Evolutionary conservation across 805 yeast species (phyloP).

Genomic region (Sungouiella blattae): DNA sequence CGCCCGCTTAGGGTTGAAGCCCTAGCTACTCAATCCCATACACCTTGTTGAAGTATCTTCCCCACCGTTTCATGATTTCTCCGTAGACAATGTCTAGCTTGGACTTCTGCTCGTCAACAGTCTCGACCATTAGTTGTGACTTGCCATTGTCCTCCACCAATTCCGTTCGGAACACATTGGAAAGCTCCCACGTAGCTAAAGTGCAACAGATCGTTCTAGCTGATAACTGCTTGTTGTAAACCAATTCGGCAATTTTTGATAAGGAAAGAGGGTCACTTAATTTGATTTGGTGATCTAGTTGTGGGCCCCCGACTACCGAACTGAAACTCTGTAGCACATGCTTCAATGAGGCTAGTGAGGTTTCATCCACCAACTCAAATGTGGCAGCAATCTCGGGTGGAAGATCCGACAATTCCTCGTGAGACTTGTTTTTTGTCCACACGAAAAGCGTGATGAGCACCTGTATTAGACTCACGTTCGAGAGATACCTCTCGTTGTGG

Average conservation of each 20-base stretch:
- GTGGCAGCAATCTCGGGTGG: background rate
- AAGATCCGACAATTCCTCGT: background rate
- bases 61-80: conserved; percentile 23
- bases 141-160: conserved; percentile 6
- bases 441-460: conserved; percentile 12
- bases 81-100: conserved; percentile 13
- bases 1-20: conserved; percentile 1
- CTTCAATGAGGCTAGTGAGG: conserved; percentile 9
- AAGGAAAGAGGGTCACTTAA: conserved; percentile 1
- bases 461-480: conserved; percentile 20
- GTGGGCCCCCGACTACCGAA: conserved; percentile 7
- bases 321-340: conserved; percentile 12
- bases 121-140: conserved; percentile 1
- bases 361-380: background rate
- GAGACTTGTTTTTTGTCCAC: background rate
- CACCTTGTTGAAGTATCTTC: conserved; percentile 25
- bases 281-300: too few species aligned
- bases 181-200: conserved; percentile 35
- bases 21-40: conserved; percentile 32
- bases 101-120: conserved; percentile 1
- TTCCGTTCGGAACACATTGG: conserved; percentile 13
- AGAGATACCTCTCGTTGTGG: conserved; percentile 10
- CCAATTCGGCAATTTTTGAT: conserved; percentile 11
- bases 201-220: conserved; percentile 31
- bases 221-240: conserved; percentile 20